Base-by-base conservation (phyloP, 441 rosid genomes). In the Adansonia madagascariensis region DNA sequence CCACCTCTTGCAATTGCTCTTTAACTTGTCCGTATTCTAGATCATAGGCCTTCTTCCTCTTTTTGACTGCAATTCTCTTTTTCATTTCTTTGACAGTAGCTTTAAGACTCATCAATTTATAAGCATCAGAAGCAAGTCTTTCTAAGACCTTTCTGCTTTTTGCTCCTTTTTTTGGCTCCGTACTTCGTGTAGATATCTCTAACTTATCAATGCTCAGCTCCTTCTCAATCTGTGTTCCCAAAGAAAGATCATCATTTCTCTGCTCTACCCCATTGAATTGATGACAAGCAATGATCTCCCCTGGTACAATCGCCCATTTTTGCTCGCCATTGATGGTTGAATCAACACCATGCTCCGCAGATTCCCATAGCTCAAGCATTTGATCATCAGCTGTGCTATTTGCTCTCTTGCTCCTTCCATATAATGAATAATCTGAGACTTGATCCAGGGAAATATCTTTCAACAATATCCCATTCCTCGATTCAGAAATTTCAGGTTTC, bases 391-490 rank as follows among this genome's bases (percentile, higher is more conserved):
- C 63, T 73, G 79, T 82, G 41, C 68, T 41, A 46, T 69, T 83
- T 53, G 69, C 78, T 76, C 86, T 84, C 73, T 81, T 82, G 84
- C 88, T 88, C 85, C 86, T 86, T 80, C 89, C 82, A 52, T 84
- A 77, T 73, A 78, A 80, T 8, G 91, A 83, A 57, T 82, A 82
- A 76, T 90, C 89, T 50, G 95, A 91, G 67, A 84, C 92, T 71
- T 91, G 94, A 87, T 96, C 99, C 9, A 96, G 97, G 0, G 83
- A 94, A 79, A 96, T 96, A 80, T 96, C 99, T 87, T 94, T 96
- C 95, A 90, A 85, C 84, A 82, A 78, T 56, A 80, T 80, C 73
- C 87, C 88, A 61, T 79, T 80, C 80, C 78, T 86, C 74, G 20
- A 61, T 78, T 84, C 92, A 39, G 87, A 67, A 76, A 65, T 55